Conservation (phyloP, 2,329 filamentous ascomycete genomes). For the Aspergillus puulaauensis region DNA sequence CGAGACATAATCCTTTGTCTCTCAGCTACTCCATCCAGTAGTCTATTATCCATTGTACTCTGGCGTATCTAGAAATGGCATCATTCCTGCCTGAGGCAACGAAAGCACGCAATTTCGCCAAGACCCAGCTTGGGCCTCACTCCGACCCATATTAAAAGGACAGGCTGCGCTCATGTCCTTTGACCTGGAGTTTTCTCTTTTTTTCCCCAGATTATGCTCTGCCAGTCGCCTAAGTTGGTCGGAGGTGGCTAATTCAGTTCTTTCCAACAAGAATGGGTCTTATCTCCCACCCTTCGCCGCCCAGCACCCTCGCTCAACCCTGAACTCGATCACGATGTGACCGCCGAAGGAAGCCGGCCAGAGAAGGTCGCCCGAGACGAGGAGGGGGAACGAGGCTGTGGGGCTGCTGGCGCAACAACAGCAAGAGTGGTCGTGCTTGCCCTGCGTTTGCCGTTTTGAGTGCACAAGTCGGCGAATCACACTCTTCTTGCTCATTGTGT, state of each 20-base stretch:
- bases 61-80: background rate
- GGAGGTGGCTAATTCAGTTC: background rate
- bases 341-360: slow-evolving; percentile 21
- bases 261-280: background rate
- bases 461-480: background rate
- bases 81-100: slow-evolving; percentile 7
- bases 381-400: background rate
- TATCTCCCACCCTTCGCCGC: background rate
- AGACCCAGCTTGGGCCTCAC: slow-evolving; percentile 22
- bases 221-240: background rate
- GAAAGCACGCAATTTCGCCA: slow-evolving; percentile 37
- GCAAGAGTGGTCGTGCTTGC: background rate
- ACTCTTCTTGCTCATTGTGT: slow-evolving; percentile 2
- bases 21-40: background rate
- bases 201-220: background rate
- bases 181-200: slow-evolving; percentile 2
- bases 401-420: slow-evolving; percentile 3
- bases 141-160: slow-evolving; percentile 28
- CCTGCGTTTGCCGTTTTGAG: background rate
- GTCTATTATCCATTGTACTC: background rate
- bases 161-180: slow-evolving; percentile 17
- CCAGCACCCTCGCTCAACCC: background rate
- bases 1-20: no score
- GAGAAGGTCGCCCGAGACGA: background rate
- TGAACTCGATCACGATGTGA: slow-evolving; percentile 10